These are phyloP conservation scores for Penicillium flavigenum DNA, from an alignment of 495 filamentous ascomycete genomes.

Conservation along the genomic window DNA sequence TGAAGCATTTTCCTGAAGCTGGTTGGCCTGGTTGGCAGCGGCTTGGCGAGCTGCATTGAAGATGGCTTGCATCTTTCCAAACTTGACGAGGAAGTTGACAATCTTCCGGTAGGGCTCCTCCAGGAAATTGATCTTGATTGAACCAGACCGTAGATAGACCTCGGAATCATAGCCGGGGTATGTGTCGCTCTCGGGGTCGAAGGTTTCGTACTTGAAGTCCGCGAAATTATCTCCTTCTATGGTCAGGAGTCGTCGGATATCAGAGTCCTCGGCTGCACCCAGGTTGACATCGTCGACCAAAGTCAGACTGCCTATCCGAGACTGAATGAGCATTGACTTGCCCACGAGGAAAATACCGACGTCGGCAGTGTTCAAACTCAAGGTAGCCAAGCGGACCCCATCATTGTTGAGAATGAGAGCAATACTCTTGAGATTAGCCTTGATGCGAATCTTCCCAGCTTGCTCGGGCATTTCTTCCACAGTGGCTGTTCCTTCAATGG, in stretches of 20 bases:
- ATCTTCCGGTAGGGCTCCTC: constrained; percentile 98
- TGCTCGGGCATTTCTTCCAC: constrained; percentile 42
- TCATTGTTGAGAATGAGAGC: constrained; percentile 96
- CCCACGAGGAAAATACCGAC: constrained; percentile 86
- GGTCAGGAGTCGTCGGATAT: constrained; percentile 81
- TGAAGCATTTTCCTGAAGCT: constrained; percentile 84
- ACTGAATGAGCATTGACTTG: constrained; percentile 78
- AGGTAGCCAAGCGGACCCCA: constrained; percentile 87
- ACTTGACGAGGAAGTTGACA: constrained; percentile 95
- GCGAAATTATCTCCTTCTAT: constrained; percentile 95
- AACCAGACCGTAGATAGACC: constrained; percentile 83
- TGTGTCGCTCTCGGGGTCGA: constrained; percentile 66
- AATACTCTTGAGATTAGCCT: constrained; percentile 89
- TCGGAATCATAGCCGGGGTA: constrained; percentile 97
- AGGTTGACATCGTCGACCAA: constrained; percentile 93
- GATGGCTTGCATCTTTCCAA: constrained; percentile 98
- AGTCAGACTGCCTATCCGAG: constrained; percentile 80
- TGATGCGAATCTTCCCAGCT: constrained; percentile 69
- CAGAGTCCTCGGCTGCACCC: constrained; percentile 75
- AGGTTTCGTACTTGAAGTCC: constrained; percentile 98
- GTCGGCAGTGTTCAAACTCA: constrained; percentile 88
- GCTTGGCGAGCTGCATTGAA: constrained; percentile 96
- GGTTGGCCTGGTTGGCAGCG: constrained; percentile 89
- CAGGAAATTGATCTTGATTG: constrained; percentile 92
- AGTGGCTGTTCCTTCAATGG: constrained; percentile 46